These are phyloP conservation scores for Malus hybrid DNA, from an alignment of 331 rosid species.

Conservation along the genomic window DNA sequence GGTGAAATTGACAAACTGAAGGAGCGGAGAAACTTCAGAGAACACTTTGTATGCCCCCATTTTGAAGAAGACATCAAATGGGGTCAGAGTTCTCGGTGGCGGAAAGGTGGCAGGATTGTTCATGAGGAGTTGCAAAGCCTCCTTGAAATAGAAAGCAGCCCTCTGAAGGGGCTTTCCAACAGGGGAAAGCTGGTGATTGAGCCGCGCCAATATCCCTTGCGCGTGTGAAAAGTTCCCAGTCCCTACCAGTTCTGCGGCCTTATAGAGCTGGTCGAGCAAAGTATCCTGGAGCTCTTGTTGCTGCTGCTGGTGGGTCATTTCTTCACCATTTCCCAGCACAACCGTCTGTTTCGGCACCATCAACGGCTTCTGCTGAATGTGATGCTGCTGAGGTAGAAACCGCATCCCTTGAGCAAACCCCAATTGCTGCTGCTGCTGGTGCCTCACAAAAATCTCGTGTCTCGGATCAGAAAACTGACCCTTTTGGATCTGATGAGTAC, in stretches of 20 bases:
- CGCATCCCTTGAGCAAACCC: slow-evolving; percentile 23
- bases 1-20: slow-evolving; percentile 45
- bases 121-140: slow-evolving; percentile 36
- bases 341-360: slow-evolving; percentile 16
- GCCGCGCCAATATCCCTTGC: slow-evolving; percentile 99
- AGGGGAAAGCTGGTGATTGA: slow-evolving; percentile 91
- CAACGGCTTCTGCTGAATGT: slow-evolving; percentile 19
- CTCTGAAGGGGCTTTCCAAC: slow-evolving; percentile 44
- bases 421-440: slow-evolving; percentile 3
- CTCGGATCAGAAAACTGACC: slow-evolving; percentile 26
- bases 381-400: slow-evolving; percentile 22
- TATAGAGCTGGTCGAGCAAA: slow-evolving; percentile 40
- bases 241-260: slow-evolving; percentile 43
- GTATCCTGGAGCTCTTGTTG: slow-evolving; percentile 22
- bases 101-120: slow-evolving; percentile 24
- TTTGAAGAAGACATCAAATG: slow-evolving; percentile 37
- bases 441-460: slow-evolving; percentile 21
- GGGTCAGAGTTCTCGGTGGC: slow-evolving; percentile 23
- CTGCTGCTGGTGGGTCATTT: slow-evolving; percentile 7
- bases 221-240: slow-evolving; percentile 48
- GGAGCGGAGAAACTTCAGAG: slow-evolving; percentile 38
- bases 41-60: slow-evolving; percentile 50
- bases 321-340: not conserved
- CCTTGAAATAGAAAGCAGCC: slow-evolving; percentile 56
- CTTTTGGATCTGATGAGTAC: slow-evolving; percentile 23